Evolutionary conservation across 139 green algal genomes (phyloP).

Genomic region (Trebouxia sp.): DNA sequence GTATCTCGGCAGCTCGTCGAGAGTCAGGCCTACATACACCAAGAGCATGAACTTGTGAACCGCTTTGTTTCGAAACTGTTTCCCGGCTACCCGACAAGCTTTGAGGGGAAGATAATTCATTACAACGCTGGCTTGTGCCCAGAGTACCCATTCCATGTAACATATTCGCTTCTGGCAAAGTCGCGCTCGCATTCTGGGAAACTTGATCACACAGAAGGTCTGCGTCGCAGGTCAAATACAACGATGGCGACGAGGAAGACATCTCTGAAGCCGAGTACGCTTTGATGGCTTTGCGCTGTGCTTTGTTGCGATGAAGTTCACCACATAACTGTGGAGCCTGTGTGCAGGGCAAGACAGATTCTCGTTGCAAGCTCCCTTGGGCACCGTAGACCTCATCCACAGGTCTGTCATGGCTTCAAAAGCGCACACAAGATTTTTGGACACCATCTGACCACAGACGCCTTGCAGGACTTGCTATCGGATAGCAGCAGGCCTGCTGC

Average conservation of each 20-base stretch:
- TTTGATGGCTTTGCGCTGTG: no score
- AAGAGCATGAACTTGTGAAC: slow-evolving; percentile 15
- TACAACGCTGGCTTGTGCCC: slow-evolving; percentile 2
- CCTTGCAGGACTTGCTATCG: neutral
- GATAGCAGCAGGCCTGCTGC: neutral
- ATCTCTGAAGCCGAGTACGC: slow-evolving; percentile 3
- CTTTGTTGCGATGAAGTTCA: no score
- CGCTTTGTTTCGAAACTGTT: slow-evolving; percentile 5
- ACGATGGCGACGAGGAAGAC: slow-evolving; percentile 11
- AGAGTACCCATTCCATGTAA: neutral
- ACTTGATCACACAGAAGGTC: neutral
- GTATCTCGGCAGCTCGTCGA: slow-evolving; percentile 5
- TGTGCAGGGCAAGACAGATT: slow-evolving; percentile 2
- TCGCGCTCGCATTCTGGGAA: neutral
- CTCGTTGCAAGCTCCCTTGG: neutral
- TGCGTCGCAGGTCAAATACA: slow-evolving; percentile 3
- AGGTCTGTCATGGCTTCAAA: neutral
- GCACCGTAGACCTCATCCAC: neutral
- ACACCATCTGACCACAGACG: no score
- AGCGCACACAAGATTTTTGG: no score
- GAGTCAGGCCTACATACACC: slow-evolving; percentile 6
- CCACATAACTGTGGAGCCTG: neutral
- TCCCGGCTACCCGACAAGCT: neutral
- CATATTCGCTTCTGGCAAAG: neutral
- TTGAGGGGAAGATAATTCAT: slow-evolving; percentile 5